phyloP scores from a whole-genome alignment of 176 grass and related monocot species.

The Chloris gayana region DNA sequence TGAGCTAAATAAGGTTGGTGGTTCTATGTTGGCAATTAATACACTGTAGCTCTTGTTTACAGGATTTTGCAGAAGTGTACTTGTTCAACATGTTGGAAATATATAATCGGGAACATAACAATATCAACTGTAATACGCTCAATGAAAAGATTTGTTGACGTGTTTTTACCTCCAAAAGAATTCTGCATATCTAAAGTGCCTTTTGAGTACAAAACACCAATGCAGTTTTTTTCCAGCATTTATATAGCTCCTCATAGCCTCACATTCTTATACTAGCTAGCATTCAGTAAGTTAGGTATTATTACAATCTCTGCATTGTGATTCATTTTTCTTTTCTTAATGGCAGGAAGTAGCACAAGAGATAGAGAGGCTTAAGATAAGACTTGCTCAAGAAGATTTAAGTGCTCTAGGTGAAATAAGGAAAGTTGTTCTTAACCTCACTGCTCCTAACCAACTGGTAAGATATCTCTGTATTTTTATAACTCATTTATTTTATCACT shows the following conservation, averaged over 20 bases:
- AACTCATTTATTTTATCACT: not conserved
- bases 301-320: slow-evolving; percentile 6
- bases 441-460: slow-evolving; percentile 73
- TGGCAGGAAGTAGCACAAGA: slow-evolving; percentile 73
- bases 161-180: not conserved
- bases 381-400: slow-evolving; percentile 72
- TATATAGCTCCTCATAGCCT: not conserved
- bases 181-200: slow-evolving; percentile 7
- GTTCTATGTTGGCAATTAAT: slow-evolving; percentile 33
- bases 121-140: not conserved
- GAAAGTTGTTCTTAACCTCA: slow-evolving; percentile 66
- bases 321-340: slow-evolving; percentile 25
- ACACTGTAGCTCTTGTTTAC: slow-evolving; percentile 13
- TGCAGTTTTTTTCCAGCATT: not conserved
- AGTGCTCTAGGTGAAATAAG: slow-evolving; percentile 71
- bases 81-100: slow-evolving; percentile 31
- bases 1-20: slow-evolving; percentile 68
- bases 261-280: slow-evolving; percentile 24
- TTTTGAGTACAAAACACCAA: slow-evolving; percentile 14
- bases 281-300: slow-evolving; percentile 21
- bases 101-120: not conserved
- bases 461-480: slow-evolving; percentile 28
- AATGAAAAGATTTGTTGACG: not conserved
- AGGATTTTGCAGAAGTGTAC: slow-evolving; percentile 21
- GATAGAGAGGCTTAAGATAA: slow-evolving; percentile 67